A percentile compares a stretch with the other conserved stretches of the same genome.
phyloP scores from a whole-genome alignment of 495 filamentous ascomycete genomes.

The Penicillium coprophilum region DNA sequence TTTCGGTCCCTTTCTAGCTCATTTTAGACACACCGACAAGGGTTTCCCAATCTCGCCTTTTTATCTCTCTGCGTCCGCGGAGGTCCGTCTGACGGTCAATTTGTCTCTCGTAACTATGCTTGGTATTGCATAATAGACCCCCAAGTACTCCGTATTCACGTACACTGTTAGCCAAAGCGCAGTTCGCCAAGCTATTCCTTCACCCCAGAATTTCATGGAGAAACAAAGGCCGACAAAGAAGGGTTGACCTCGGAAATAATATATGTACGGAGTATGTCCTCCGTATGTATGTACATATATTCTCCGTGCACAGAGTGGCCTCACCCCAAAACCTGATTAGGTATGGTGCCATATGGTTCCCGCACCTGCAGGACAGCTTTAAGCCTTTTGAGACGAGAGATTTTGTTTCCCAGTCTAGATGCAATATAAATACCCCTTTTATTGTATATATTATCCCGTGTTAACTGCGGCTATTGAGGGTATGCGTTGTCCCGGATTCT shows the following conservation, averaged over 20 bases:
- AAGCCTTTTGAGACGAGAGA: constrained; percentile 12
- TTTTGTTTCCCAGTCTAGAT: neutral
- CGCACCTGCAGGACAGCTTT: constrained; percentile 23
- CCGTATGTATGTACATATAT: too few relatives aligned
- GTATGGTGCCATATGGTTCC: constrained; percentile 14
- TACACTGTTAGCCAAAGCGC: constrained; percentile 9
- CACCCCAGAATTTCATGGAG: constrained; percentile 30
- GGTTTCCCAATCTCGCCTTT: too few relatives aligned
- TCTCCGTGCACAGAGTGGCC: neutral
- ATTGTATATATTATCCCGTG: too few relatives aligned
- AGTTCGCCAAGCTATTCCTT: constrained; percentile 30
- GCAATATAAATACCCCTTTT: constrained; percentile 1
- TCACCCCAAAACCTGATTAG: constrained; percentile 9
- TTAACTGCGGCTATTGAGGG: too few relatives aligned
- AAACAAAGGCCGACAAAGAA: constrained; percentile 5
- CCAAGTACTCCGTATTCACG: neutral
- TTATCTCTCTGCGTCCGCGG: neutral
- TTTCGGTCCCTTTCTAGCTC: constrained; percentile 2
- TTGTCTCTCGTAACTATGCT: neutral
- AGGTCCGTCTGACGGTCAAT: neutral
- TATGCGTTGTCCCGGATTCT: too few relatives aligned
- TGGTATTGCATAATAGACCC: neutral
- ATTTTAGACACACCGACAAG: constrained; percentile 1
- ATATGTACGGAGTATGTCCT: too few relatives aligned
- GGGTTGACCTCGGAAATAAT: too few relatives aligned